Conservation (phyloP, 352 stramenopile genomes). For the Globisporangium echinulatum region DNA sequence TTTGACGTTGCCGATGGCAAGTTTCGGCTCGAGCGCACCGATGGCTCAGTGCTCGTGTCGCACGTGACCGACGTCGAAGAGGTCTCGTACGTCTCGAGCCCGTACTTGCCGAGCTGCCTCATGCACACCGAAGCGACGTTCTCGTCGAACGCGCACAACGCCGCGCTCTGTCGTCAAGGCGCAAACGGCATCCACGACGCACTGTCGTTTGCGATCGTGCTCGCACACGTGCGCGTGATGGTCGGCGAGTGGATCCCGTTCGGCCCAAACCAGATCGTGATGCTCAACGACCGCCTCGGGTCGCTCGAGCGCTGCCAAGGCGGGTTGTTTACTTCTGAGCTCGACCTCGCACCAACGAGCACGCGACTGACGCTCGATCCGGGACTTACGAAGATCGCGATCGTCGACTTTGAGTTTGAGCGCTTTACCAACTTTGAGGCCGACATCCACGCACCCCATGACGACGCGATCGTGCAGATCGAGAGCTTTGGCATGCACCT, state of each 20-base stretch:
- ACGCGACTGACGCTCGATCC: conserved; percentile 79
- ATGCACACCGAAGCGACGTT: conserved; percentile 90
- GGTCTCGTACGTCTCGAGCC: conserved; percentile 96
- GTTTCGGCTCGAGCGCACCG: conserved; percentile 81
- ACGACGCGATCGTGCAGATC: conserved; percentile 94
- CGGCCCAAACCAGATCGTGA: conserved; percentile 96
- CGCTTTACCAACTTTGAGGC: conserved; percentile 98
- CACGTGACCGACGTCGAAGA: conserved; percentile 95
- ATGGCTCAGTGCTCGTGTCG: conserved; percentile 87
- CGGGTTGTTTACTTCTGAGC: conserved; percentile 93
- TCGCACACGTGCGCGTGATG: conserved; percentile 96
- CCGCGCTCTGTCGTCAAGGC: conserved; percentile 80
- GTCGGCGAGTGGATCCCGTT: conserved; percentile 98
- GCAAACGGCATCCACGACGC: conserved; percentile 89
- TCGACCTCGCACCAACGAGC: conserved; percentile 81
- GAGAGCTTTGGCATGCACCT: conserved; percentile 95
- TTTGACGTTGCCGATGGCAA: conserved; percentile 85
- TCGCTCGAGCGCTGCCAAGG: conserved; percentile 95
- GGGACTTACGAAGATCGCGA: conserved; percentile 94
- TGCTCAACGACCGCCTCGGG: conserved; percentile 95
- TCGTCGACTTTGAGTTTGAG: conserved; percentile 97
- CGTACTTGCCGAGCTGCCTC: conserved; percentile 95
- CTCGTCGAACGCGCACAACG: conserved; percentile 92
- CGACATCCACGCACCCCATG: conserved; percentile 93
- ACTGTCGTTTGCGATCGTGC: conserved; percentile 93